Conservation (phyloP, 2,329 filamentous ascomycete species). For the Aspergillus piperis region DNA sequence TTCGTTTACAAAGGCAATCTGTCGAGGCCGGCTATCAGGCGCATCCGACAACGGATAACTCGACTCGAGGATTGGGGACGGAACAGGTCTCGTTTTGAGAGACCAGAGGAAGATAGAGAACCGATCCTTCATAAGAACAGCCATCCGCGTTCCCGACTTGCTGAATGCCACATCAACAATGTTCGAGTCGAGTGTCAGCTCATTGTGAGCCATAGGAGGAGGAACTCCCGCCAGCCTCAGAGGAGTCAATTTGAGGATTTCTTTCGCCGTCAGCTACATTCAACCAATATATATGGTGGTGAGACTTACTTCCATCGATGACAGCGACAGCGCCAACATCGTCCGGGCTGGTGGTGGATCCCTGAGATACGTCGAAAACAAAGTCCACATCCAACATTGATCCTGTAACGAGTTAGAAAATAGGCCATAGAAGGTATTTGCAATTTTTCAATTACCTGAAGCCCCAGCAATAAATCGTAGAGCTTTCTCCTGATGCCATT, state of each 20-base stretch:
- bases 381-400: slow-evolving; percentile 65
- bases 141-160: slow-evolving; percentile 64
- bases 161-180: slow-evolving; percentile 76
- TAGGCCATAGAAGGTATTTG: slow-evolving; percentile 7
- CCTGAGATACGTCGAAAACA: slow-evolving; percentile 66
- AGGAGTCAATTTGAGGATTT: slow-evolving; percentile 77
- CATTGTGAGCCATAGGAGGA: slow-evolving; percentile 86
- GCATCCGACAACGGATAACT: slow-evolving; percentile 38
- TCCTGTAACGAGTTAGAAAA: slow-evolving; percentile 30
- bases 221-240: slow-evolving; percentile 82
- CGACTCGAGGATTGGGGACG: slow-evolving; percentile 40
- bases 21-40: slow-evolving; percentile 37
- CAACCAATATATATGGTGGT: background rate
- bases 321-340: slow-evolving; percentile 81
- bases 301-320: slow-evolving; percentile 70
- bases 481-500: slow-evolving; percentile 86
- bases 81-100: slow-evolving; percentile 48
- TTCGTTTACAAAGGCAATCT: slow-evolving; percentile 51
- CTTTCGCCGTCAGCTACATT: slow-evolving; percentile 34
- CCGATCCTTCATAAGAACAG: slow-evolving; percentile 67
- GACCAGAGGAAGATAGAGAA: slow-evolving; percentile 73
- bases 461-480: slow-evolving; percentile 64
- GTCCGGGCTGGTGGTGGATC: slow-evolving; percentile 68
- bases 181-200: slow-evolving; percentile 64
- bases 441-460: slow-evolving; percentile 40